phyloP scores from a whole-genome alignment of 495 filamentous ascomycete species.

The Podospora australis region DNA sequence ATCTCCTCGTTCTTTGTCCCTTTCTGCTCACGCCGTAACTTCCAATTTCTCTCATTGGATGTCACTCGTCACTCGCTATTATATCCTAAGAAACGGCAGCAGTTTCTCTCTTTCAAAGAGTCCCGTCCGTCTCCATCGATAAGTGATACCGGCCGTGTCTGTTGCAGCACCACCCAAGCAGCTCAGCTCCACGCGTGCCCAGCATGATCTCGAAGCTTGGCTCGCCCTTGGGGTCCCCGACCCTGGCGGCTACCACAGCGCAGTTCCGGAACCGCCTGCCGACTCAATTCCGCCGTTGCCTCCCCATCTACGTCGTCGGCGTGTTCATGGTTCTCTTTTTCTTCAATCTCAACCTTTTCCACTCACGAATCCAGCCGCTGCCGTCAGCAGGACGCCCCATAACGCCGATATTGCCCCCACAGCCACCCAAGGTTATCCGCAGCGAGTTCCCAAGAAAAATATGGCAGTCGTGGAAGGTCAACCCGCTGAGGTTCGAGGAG shows the following conservation, averaged over 20 bases:
- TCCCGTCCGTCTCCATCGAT: no score
- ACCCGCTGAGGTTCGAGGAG: constrained; percentile 50
- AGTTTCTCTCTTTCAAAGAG: no score
- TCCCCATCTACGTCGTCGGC: constrained; percentile 28
- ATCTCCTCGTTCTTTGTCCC: not conserved
- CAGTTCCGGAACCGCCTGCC: constrained; percentile 33
- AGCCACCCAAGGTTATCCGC: constrained; percentile 10
- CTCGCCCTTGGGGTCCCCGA: constrained; percentile 32
- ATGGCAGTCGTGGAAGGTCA: constrained; percentile 64
- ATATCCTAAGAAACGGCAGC: no score
- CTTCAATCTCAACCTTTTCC: constrained; percentile 38
- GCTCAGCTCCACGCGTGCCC: constrained; percentile 2
- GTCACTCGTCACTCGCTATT: no score
- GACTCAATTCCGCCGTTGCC: constrained; percentile 29
- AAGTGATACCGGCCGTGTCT: no score
- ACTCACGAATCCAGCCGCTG: constrained; percentile 16
- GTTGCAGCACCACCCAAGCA: constrained; percentile 5
- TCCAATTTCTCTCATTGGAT: constrained; percentile 3
- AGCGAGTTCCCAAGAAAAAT: constrained; percentile 37
- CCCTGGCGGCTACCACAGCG: constrained; percentile 27
- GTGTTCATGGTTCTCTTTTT: constrained; percentile 34
- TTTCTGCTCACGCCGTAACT: constrained; percentile 8
- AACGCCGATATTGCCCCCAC: not conserved
- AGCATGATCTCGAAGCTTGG: constrained; percentile 33
- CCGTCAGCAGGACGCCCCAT: not conserved